phyloP scores from a whole-genome alignment of 805 yeast species.

The Saccharomycopsis fodiens region DNA sequence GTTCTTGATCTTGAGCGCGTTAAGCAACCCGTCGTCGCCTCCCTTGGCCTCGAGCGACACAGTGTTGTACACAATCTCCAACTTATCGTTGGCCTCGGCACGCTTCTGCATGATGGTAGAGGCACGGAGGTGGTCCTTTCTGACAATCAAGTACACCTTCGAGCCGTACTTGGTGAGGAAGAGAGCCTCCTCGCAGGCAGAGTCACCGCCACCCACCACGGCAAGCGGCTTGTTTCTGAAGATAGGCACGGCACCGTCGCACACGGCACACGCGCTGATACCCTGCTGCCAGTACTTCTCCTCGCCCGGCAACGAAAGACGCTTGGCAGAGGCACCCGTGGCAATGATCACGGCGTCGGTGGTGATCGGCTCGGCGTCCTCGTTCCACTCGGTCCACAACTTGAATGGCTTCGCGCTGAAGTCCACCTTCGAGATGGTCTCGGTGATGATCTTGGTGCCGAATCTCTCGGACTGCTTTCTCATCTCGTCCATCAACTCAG shows the following conservation, averaged over 20 bases:
- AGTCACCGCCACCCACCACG: slow-evolving; percentile 98
- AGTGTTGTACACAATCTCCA: slow-evolving; percentile 84
- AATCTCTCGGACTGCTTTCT: slow-evolving; percentile 78
- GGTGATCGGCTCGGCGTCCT: slow-evolving; percentile 74
- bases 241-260: slow-evolving; percentile 99
- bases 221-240: slow-evolving; percentile 97
- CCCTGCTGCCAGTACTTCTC: slow-evolving; percentile 99
- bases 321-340: slow-evolving; percentile 97
- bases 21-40: slow-evolving; percentile 87
- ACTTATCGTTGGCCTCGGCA: slow-evolving; percentile 73
- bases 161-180: slow-evolving; percentile 97
- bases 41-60: slow-evolving; percentile 79
- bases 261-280: slow-evolving; percentile 98
- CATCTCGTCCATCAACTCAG: slow-evolving; percentile 90
- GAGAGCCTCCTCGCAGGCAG: slow-evolving; percentile 98
- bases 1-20: slow-evolving; percentile 57
- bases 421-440: slow-evolving; percentile 90
- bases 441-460: slow-evolving; percentile 93
- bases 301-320: slow-evolving; percentile 92
- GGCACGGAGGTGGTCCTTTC: slow-evolving; percentile 93
- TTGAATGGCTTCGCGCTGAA: slow-evolving; percentile 85
- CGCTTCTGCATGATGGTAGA: slow-evolving; percentile 96
- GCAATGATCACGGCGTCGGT: slow-evolving; percentile 91
- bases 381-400: slow-evolving; percentile 93
- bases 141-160: slow-evolving; percentile 85